Base-by-base conservation (phyloP, 2,329 filamentous ascomycete genomes). In the Beauveria sp. region DNA sequence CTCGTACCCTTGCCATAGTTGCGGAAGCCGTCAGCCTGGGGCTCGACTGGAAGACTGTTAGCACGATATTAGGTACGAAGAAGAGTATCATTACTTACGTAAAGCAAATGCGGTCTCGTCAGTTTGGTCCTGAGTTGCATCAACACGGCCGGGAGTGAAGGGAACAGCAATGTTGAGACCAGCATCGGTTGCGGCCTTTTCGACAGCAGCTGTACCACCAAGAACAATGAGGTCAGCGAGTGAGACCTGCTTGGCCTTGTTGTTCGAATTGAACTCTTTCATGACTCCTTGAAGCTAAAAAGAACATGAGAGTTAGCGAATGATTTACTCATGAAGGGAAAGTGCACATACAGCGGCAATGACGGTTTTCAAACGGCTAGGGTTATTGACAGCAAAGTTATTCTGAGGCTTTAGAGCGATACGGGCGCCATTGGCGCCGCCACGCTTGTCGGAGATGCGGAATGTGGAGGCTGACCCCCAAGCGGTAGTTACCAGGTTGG, bases 371-470 rank as follows among this genome's bases (percentile, higher is more conserved):
- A 92, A 77, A 74, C 88, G 83, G 1, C 79, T 68, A 24, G 88
- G 88, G 78, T 90, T 89, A 82, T 93, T 93, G 70, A 86, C 82
- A 69, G 84, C 75, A 88, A 89, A 93, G 73, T 83, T 77, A 67
- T 85, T 85, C 76, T 90, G 87, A 22, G 89, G 89, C 64, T 81
- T 78, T 9, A 93, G 86, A 40, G 88, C 86, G 69, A 93, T 90
- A 67, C 89, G 89, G 9, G 84, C 89, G 67, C 89, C 89, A 69
- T 93, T 93, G 76, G 89, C 89, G 70, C 89, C 89, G 67, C 89
- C 89, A 66, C 89, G 89, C 84, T 92, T 92, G 79, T 93, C 89
- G 66, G 85, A 83, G 67, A 85, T 83, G 64, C 88, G 88, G 85
- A 88, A 91, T 31, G 86, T 87, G 1, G 87, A 87, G 22, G 88